phyloP scores from a whole-genome alignment of 257 asterid genomes.

The Fraxinus anomala region DNA sequence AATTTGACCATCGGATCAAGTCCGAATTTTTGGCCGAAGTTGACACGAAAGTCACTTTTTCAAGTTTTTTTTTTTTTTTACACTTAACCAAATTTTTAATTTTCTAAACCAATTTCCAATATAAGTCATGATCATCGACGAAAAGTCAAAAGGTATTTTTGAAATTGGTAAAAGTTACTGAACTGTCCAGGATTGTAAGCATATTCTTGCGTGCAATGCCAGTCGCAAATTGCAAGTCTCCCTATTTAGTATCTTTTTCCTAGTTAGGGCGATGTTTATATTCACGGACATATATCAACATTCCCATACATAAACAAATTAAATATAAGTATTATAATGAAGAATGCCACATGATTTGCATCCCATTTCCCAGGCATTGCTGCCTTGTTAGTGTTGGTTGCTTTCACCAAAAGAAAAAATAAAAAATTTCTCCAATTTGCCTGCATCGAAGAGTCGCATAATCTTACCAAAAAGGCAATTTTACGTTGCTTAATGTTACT shows the following conservation, averaged over 20 bases:
- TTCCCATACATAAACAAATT: background rate
- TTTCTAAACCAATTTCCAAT: too few species aligned
- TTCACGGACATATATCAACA: background rate
- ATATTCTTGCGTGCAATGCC: too few species aligned
- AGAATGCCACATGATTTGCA: constrained; percentile 1
- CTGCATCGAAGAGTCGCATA: background rate
- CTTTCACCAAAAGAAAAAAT: background rate
- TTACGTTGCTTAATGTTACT: background rate
- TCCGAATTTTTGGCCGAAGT: too few species aligned
- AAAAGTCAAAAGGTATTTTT: too few species aligned
- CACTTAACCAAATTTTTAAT: too few species aligned
- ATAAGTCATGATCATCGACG: too few species aligned
- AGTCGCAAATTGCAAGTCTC: background rate
- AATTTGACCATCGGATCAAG: too few species aligned
- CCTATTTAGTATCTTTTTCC: background rate
- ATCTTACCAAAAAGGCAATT: background rate
- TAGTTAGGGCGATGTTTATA: background rate
- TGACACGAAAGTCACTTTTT: too few species aligned
- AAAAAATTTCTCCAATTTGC: background rate
- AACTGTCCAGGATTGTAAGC: background rate
- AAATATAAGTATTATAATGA: background rate
- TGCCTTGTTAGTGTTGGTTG: background rate
- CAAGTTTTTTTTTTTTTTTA: too few species aligned
- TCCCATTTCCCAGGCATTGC: background rate
- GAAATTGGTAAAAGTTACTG: too few species aligned